Evolutionary conservation across 2,329 filamentous ascomycete species (phyloP).

Genomic region (Phaeosphaeriaceae sp.): DNA sequence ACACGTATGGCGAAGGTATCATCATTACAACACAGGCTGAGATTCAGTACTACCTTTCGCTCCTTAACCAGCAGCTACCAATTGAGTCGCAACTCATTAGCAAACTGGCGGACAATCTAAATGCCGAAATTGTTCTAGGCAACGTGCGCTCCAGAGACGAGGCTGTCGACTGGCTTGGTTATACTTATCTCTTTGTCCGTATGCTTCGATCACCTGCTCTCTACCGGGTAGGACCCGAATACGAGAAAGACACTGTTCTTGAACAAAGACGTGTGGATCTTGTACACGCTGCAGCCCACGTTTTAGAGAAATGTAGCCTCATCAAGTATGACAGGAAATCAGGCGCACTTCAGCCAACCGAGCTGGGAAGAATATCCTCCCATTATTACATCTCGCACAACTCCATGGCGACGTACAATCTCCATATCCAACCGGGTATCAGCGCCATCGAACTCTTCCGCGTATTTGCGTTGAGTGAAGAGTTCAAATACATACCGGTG

Average conservation of each 20-base stretch:
- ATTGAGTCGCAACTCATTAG: constrained; percentile 97
- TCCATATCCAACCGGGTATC: constrained; percentile 90
- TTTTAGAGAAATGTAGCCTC: constrained; percentile 85
- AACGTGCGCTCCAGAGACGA: constrained; percentile 92
- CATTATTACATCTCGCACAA: constrained; percentile 98
- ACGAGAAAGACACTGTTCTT: constrained; percentile 86
- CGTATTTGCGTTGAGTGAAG: constrained; percentile 92
- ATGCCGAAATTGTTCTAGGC: constrained; percentile 93
- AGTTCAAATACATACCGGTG: constrained; percentile 99
- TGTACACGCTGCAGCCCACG: constrained; percentile 87
- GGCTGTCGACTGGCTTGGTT: constrained; percentile 98
- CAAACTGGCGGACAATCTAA: constrained; percentile 92
- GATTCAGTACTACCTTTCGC: constrained; percentile 95
- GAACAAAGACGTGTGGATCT: constrained; percentile 98
- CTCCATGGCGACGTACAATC: constrained; percentile 97
- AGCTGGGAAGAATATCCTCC: constrained; percentile 92
- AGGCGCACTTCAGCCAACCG: constrained; percentile 86
- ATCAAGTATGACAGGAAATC: constrained; percentile 96
- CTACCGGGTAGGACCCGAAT: constrained; percentile 95
- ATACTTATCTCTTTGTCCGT: constrained; percentile 96
- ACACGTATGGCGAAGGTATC: constrained; percentile 97
- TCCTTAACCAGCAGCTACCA: constrained; percentile 95
- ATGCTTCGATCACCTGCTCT: constrained; percentile 95
- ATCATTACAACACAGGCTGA: constrained; percentile 96
- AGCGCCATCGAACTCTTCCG: constrained; percentile 96